Conservation (phyloP, 176 grass and related monocot genomes). For the Oryza australiensis region DNA sequence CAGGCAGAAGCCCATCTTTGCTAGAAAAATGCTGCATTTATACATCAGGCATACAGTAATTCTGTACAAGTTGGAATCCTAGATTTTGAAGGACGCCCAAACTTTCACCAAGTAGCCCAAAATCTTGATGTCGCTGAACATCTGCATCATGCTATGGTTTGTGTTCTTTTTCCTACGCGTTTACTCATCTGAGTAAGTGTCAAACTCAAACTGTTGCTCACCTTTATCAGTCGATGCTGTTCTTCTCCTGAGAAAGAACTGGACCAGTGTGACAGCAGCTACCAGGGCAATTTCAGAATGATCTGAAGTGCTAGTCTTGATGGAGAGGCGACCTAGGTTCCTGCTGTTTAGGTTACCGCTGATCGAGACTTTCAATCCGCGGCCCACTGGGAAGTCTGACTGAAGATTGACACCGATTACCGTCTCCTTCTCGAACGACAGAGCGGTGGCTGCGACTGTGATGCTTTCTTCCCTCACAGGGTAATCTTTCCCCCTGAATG, state of each 20-base stretch:
- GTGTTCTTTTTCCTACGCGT: neutral
- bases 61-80: conserved; percentile 43
- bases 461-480: conserved; percentile 77
- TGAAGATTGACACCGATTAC: conserved; percentile 65
- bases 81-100: neutral
- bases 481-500: conserved; percentile 70
- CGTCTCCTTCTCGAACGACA: conserved; percentile 69
- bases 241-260: conserved; percentile 67
- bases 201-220: conserved; percentile 20
- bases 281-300: conserved; percentile 64
- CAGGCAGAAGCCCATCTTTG: neutral
- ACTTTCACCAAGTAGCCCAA: conserved; percentile 7
- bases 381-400: conserved; percentile 70
- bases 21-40: conserved; percentile 1
- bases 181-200: conserved; percentile 29
- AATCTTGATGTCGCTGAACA: neutral
- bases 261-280: conserved; percentile 59
- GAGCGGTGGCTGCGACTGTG: conserved; percentile 37
- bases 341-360: conserved; percentile 77
- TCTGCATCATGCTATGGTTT: neutral
- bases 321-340: conserved; percentile 60
- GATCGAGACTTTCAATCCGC: conserved; percentile 58
- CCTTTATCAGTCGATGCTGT: conserved; percentile 21
- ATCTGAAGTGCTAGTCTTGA: conserved; percentile 78
- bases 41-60: conserved; percentile 29